These are phyloP conservation scores for Diutina ranongensis DNA, from an alignment of 1,139 yeast species.

Conservation along the genomic window DNA sequence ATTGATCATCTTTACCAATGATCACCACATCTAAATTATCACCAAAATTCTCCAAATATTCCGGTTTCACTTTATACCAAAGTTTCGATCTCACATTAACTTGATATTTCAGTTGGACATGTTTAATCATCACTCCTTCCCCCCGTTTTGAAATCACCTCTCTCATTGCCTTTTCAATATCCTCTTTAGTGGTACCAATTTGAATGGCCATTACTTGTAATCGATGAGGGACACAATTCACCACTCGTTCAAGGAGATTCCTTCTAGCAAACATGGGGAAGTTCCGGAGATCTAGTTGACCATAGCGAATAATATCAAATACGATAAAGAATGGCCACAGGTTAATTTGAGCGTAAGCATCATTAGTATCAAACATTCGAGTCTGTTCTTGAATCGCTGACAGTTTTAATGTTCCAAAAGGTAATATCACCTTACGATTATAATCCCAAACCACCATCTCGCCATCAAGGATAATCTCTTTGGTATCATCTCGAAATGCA, in stretches of 20 bases:
- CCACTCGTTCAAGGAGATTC: slow-evolving; percentile 32
- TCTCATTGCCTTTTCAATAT: slow-evolving; percentile 45
- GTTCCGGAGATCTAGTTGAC: slow-evolving; percentile 48
- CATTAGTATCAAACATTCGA: slow-evolving; percentile 20
- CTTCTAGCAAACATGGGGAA: slow-evolving; percentile 48
- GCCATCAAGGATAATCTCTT: slow-evolving; percentile 66
- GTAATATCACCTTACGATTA: slow-evolving; percentile 44
- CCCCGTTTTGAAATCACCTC: slow-evolving; percentile 51
- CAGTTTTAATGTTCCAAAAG: slow-evolving; percentile 70
- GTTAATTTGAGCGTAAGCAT: slow-evolving; percentile 11
- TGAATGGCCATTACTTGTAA: slow-evolving; percentile 44
- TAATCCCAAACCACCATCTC: slow-evolving; percentile 89
- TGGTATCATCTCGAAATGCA: slow-evolving; percentile 30
- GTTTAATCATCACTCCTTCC: slow-evolving; percentile 78
- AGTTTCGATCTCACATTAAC: slow-evolving; percentile 46
- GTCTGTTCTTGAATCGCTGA: slow-evolving; percentile 50
- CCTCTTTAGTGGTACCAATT: slow-evolving; percentile 33
- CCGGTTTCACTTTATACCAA: slow-evolving; percentile 90
- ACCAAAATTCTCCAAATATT: slow-evolving; percentile 75
- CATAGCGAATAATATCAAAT: slow-evolving; percentile 63
- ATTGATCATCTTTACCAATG: slow-evolving; percentile 67
- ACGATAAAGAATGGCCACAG: slow-evolving; percentile 51
- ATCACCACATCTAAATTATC: slow-evolving; percentile 74
- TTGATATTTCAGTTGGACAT: slow-evolving; percentile 44
- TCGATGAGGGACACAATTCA: slow-evolving; percentile 36